Conservation (phyloP, 2,329 filamentous ascomycete species). For the Penicillium expansum region DNA sequence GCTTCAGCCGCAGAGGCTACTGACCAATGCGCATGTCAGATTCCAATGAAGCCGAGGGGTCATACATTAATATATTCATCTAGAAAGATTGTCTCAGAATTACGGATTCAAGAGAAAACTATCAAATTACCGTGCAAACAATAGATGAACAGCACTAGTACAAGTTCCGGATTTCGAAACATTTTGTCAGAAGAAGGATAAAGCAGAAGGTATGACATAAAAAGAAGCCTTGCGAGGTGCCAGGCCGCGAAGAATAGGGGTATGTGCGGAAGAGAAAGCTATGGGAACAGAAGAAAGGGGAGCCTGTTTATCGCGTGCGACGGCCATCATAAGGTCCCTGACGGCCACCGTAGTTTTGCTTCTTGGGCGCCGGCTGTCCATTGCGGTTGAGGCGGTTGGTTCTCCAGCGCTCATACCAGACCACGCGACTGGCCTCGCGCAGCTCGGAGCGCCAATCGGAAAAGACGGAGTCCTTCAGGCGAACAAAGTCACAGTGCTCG, state of each 20-base stretch:
- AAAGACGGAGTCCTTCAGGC: conserved; percentile 88
- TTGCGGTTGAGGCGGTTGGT: conserved; percentile 51
- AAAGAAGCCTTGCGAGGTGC: conserved; percentile 13
- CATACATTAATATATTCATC: not conserved
- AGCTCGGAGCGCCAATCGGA: conserved; percentile 89
- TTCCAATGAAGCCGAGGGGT: not conserved
- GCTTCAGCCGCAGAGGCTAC: not conserved
- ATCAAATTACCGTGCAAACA: conserved; percentile 6
- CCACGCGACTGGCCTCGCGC: conserved; percentile 81
- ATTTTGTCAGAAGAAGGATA: conserved; percentile 8
- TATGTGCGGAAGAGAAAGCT: conserved; percentile 28
- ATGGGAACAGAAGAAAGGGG: conserved; percentile 16
- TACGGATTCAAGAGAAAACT: not conserved
- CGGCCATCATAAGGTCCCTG: conserved; percentile 30
- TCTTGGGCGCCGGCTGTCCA: conserved; percentile 23
- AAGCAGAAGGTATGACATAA: conserved; percentile 6
- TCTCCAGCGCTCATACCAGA: conserved; percentile 96
- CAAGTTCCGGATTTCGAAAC: conserved; percentile 2
- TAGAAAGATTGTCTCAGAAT: not conserved
- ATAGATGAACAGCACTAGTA: conserved; percentile 5
- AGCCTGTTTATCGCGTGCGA: conserved; percentile 23
- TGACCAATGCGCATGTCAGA: not conserved
- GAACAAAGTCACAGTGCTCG: conserved; percentile 89
- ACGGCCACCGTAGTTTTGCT: conserved; percentile 29
- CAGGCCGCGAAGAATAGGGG: conserved; percentile 21